Base-by-base conservation (phyloP, 2,329 filamentous ascomycete genomes). In the Arthrobotrys musiformis region DNA sequence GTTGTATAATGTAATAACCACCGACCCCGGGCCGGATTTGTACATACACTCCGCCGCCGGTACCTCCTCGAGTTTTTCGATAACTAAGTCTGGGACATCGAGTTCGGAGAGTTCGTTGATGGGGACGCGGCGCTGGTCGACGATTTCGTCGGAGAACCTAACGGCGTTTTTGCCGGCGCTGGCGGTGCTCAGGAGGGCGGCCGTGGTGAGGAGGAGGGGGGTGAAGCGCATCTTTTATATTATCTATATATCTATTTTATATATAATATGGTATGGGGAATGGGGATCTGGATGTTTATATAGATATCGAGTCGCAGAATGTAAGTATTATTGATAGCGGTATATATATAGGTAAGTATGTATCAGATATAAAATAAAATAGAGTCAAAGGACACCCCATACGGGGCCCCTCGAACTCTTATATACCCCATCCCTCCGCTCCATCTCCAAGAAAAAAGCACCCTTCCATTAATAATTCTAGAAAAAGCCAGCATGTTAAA, bases 401-500 rank as follows among this genome's bases (percentile, higher is more conserved):
- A 37, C n/a, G n/a, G n/a, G n/a, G n/a, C n/a, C n/a, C n/a, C n/a
- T n/a, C n/a, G n/a, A n/a, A n/a, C n/a, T n/a, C n/a, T n/a, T n/a
- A 40, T 40, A 40, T 40, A 64, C 64, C 58, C 60, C 67, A 28
- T 22, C 54, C 66, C 52, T 11, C 13, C 19, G 15, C n/a, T 13
- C 19, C n/a, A 50, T 30, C 42, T 24, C 13, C 42, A 50, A 19
- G n/a, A 17, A 60, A 60, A 8, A 37, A 19, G 3, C 15, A 15
- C 17, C 44, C 30, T 60, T 50, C 67, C 48, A 42, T 58, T 63
- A 70, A 60, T 66, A 63, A 70, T 70, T 76, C 64, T 70, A 70
- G 72, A 70, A 76, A 76, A 76, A 52, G 72, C 48, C 72, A 76
- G 72, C 46, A 50, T 76, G 72, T 68, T 68, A 68, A 54, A 58